These are phyloP conservation scores for Cronartium ribicola DNA, from an alignment of 1,284 basidiomycete genomes.

Conservation along the genomic window DNA sequence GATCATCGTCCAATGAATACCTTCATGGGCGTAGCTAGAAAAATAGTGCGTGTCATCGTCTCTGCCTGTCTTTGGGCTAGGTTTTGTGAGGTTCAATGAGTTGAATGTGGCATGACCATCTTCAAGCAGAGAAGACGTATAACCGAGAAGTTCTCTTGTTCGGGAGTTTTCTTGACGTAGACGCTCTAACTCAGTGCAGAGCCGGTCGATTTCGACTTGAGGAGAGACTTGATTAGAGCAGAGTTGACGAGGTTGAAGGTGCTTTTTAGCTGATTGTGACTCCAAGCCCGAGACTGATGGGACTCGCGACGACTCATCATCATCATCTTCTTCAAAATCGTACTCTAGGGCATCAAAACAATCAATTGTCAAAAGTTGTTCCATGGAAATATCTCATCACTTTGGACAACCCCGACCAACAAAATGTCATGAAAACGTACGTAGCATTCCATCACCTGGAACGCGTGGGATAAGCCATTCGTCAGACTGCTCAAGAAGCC, in stretches of 20 bases:
- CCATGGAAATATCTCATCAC: too few species aligned
- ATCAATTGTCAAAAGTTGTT: background rate
- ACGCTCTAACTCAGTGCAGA: background rate
- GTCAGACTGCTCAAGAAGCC: constrained; percentile 11
- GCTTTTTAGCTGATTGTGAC: background rate
- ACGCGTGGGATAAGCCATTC: constrained; percentile 30
- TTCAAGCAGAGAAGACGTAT: background rate
- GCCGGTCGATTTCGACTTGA: background rate
- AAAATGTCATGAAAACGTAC: background rate
- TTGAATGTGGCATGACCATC: background rate
- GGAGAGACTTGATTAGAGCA: background rate
- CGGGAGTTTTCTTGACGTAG: background rate
- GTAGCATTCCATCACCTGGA: constrained; percentile 25
- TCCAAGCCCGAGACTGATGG: background rate
- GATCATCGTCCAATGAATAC: constrained; percentile 1
- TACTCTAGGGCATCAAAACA: background rate
- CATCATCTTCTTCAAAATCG: background rate
- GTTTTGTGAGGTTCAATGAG: background rate
- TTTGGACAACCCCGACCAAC: background rate
- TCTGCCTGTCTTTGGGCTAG: background rate
- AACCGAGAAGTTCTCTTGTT: background rate
- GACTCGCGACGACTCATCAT: background rate
- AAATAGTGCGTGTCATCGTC: constrained; percentile 7
- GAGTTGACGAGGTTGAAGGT: background rate
- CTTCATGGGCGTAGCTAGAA: constrained; percentile 2